Evolutionary conservation across 495 filamentous ascomycete genomes (phyloP), one percentile per base, ranked within the genome.

Genomic region (Parathielavia appendiculata): DNA sequence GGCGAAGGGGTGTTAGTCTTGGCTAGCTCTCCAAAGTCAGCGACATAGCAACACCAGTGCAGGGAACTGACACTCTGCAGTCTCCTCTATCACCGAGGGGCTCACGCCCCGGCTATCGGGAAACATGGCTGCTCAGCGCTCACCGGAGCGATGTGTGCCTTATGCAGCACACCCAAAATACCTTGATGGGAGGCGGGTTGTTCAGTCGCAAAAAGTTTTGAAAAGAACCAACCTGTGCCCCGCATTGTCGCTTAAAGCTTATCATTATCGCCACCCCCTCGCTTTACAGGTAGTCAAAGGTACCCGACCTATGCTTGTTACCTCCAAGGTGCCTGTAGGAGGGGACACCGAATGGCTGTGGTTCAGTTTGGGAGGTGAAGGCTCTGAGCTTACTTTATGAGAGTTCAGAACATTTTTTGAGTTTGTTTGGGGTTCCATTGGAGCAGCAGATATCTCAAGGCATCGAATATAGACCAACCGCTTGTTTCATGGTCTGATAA

Each of bases 41-140:
- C 26, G 26, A 2, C 4, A 39, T 22, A 0, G 23, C 4, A 22
- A 17, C 14, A 16, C 5, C 6, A 0, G n/a, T 23, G 9, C n/a
- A 23, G 13, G 13, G 12, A 22, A 44, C 63, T 26, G 57, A 65
- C 63, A 62, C 13, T 53, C 22, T 34, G 39, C 12, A 2, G 61
- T 45, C 22, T 44, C 40, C 12, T 43, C 22, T 23, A 56, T 46
- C 5, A 51, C 44, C 5, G 59, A 59, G 45, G 60, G 60, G 51
- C 51, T 52, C 26, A 52, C 47, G 20, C 51, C 60, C 51, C 56
- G 35, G 16, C 23, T 50, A 30, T 59, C 51, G 36, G 51, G 56
- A 39, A 55, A 54, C 56, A 59, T 61, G 53, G 50, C 40, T 61
- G 32, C 5, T 57, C 23, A 12, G 16, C 7, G 11, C 30, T 59